A percentile compares a stretch with the other conserved stretches of the same genome.
Evolutionary conservation across 2,329 filamentous ascomycete genomes (phyloP).

Genomic region (Ophiostoma sp.): DNA sequence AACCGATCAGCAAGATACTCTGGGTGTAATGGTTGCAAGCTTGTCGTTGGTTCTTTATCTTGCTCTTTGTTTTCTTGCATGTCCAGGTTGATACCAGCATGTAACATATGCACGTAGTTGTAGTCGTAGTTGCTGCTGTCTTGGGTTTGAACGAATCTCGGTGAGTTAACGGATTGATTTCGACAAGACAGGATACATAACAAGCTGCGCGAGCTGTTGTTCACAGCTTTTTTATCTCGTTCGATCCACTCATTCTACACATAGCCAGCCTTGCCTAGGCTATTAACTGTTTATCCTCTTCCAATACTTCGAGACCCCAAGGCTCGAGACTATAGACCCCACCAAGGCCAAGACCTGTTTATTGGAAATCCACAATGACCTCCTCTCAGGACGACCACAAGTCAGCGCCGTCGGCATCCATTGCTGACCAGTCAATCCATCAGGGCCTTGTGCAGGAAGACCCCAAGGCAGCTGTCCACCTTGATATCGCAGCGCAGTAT

Average conservation of each 20-base stretch:
- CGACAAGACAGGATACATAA: background rate
- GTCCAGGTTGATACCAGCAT: background rate
- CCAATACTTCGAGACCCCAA: background rate
- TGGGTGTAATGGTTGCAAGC: background rate
- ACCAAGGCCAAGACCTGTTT: background rate
- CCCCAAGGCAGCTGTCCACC: background rate
- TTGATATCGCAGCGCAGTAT: constrained; percentile 18
- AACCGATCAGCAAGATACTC: constrained; percentile 8
- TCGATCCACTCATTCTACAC: background rate
- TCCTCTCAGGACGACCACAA: background rate
- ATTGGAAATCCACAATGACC: background rate
- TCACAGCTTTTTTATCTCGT: background rate
- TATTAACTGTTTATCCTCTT: background rate
- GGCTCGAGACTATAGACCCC: background rate
- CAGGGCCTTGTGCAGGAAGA: constrained; percentile 3
- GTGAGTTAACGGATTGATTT: too few species aligned
- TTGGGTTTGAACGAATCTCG: background rate
- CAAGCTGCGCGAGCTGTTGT: background rate
- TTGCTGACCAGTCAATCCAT: constrained; percentile 9
- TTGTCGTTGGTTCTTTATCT: background rate
- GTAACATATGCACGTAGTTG: background rate
- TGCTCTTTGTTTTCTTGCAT: background rate
- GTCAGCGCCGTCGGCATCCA: background rate
- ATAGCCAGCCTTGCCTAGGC: too few species aligned
- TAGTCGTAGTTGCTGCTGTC: background rate